Base-by-base conservation (phyloP, 495 filamentous ascomycete genomes). In the Pseudotulostoma volvatum region DNA sequence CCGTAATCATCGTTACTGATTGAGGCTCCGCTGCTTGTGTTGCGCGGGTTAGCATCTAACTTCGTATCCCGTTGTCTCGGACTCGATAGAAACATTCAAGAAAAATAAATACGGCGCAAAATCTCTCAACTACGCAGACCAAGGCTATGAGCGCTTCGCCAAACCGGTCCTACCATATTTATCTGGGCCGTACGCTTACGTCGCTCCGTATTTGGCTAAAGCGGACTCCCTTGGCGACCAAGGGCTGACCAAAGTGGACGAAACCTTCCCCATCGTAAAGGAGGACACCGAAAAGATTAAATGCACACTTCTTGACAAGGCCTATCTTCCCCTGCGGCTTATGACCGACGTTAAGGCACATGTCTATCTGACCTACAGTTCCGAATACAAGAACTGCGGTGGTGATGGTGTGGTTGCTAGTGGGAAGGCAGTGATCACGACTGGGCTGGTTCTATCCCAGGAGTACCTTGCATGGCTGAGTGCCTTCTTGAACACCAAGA, bases 21-120 rank as follows among this genome's bases (percentile, higher is more conserved):
- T 38, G 1, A 20, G 30, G 3, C 37, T 30, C 32, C 34, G 21
- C 31, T n/a, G n/a, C n/a, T n/a, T n/a, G n/a, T n/a, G n/a, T n/a
- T n/a, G n/a, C n/a, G n/a, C n/a, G n/a, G n/a, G n/a, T n/a, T n/a
- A 92, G 80, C 88, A 96, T 54, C 70, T 96, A 44, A 69, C 71
- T 30, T 78, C 76, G 44, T 94, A 92, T 63, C 90, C 90, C 7
- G 61, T 90, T 37, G 71, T 96, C 54, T 76, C 73, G 49, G 85
- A 93, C 57, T 64, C 73, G 50, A 75, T 94, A 61, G 54, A 64
- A 28, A 72, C 72, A 53, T 80, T 87, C 71, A 84, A 87, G 53
- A 65, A 64, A 43, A 80, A 85, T 57, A 75, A 81, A 14, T 74
- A 80, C 53, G 88, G 84, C 54, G 75, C 80, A 45, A 83, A 79